A percentile compares a stretch with the other conserved stretches of the same genome.
phyloP scores from a whole-genome alignment of 2,329 filamentous ascomycete genomes.

The Ophiostoma ips region DNA sequence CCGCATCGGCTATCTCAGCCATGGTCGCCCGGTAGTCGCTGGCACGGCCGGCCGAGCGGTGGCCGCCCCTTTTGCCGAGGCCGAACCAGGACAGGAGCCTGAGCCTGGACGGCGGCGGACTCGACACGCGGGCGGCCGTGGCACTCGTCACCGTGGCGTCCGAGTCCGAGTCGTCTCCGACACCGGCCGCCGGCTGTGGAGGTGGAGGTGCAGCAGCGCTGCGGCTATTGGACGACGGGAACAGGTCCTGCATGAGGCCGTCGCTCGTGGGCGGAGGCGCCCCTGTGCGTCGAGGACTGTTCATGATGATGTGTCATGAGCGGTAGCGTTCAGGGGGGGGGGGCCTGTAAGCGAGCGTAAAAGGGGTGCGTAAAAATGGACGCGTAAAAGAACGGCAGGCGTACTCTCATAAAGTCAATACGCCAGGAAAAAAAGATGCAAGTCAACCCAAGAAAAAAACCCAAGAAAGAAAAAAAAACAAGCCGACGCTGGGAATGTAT shows the following conservation, averaged over 20 bases:
- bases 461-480: too few relatives aligned
- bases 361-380: not conserved
- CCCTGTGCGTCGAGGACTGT: conserved; percentile 23
- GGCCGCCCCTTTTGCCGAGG: not conserved
- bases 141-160: not conserved
- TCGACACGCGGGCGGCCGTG: not conserved
- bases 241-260: conserved; percentile 41
- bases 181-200: not conserved
- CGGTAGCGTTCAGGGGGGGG: too few relatives aligned
- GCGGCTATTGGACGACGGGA: conserved; percentile 36
- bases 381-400: too few relatives aligned
- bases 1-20: conserved; percentile 2
- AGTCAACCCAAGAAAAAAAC: too few relatives aligned
- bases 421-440: too few relatives aligned
- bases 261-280: conserved; percentile 25
- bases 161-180: conserved; percentile 5
- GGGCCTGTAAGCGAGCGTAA: not conserved
- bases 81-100: not conserved
- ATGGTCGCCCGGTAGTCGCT: not conserved
- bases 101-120: not conserved
- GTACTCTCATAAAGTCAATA: too few relatives aligned
- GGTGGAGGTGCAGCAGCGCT: conserved; percentile 25
- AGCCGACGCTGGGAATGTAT: too few relatives aligned
- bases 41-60: not conserved
- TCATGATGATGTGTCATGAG: conserved; percentile 11